These are phyloP conservation scores for Pseudonitzschia pungens DNA, from an alignment of 108 stramenopile species.

Conservation along the genomic window DNA sequence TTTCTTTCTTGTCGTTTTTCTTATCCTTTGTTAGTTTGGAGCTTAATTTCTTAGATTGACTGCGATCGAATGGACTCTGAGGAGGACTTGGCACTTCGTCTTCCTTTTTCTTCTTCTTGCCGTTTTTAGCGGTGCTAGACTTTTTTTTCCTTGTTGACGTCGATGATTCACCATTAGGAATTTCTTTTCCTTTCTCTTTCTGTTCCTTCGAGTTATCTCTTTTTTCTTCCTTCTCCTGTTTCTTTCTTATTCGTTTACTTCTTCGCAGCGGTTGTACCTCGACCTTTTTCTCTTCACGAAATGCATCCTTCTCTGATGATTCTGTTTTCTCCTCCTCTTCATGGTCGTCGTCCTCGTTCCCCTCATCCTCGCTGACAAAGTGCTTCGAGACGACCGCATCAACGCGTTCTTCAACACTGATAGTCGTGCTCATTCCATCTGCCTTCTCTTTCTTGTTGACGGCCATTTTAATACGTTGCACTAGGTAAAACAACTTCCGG, in stretches of 20 bases:
- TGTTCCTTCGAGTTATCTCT: conserved; percentile 14
- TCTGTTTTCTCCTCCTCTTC: background rate
- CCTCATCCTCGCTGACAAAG: background rate
- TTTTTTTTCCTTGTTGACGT: conserved; percentile 8
- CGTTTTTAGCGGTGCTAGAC: background rate
- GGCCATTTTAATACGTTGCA: conserved; percentile 80
- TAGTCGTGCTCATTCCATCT: background rate
- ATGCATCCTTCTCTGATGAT: conserved; percentile 7
- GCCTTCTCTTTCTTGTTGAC: conserved; percentile 33
- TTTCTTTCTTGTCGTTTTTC: conserved; percentile 12
- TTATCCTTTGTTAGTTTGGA: conserved; percentile 3
- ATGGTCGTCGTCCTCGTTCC: background rate
- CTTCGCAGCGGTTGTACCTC: conserved; percentile 5
- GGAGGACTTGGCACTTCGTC: background rate
- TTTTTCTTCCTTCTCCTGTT: background rate
- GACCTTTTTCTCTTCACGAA: background rate
- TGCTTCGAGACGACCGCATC: conserved; percentile 30
- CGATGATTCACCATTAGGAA: background rate
- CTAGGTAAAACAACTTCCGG: conserved; percentile 81
- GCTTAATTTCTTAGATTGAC: background rate
- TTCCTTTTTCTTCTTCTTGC: background rate
- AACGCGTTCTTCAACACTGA: conserved; percentile 34
- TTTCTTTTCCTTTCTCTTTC: conserved; percentile 9
- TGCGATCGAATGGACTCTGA: background rate
- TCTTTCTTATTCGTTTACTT: conserved; percentile 16